phyloP scores from a whole-genome alignment of 352 stramenopile species.

The Phytopythium vexans region DNA sequence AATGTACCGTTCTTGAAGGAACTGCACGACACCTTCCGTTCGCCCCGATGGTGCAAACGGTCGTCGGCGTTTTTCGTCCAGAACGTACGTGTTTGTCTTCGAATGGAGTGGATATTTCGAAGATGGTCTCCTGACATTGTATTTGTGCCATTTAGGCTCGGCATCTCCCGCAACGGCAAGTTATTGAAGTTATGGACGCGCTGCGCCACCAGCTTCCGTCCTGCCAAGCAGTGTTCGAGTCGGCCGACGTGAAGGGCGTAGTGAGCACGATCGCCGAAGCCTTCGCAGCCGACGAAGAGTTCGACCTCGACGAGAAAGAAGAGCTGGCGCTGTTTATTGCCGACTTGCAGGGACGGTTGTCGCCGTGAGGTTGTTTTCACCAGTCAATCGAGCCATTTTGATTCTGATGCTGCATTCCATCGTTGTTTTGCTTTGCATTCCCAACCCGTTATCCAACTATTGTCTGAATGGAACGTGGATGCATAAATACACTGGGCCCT shows the following conservation, averaged over 20 bases:
- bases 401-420: neutral
- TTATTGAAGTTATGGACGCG: constrained; percentile 52
- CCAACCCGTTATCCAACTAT: neutral
- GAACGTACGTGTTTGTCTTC: constrained; percentile 26
- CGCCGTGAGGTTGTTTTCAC: neutral
- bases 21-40: constrained; percentile 43
- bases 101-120: neutral
- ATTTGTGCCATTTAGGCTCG: constrained; percentile 18
- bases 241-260: constrained; percentile 32
- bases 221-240: constrained; percentile 39
- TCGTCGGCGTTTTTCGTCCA: constrained; percentile 46
- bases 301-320: constrained; percentile 53
- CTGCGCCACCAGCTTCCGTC: constrained; percentile 60
- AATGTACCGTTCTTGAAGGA: constrained; percentile 29
- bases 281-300: constrained; percentile 22
- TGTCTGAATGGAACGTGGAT: neutral
- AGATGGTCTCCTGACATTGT: constrained; percentile 4
- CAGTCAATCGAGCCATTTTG: neutral
- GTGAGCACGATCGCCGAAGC: constrained; percentile 28
- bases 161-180: constrained; percentile 36
- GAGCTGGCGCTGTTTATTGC: constrained; percentile 44
- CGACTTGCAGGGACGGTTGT: constrained; percentile 28
- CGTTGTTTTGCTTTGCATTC: neutral
- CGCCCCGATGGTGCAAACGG: constrained; percentile 52
- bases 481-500: neutral